phyloP scores from a whole-genome alignment of 345 rosid species.

The Melastoma malabathricum region DNA sequence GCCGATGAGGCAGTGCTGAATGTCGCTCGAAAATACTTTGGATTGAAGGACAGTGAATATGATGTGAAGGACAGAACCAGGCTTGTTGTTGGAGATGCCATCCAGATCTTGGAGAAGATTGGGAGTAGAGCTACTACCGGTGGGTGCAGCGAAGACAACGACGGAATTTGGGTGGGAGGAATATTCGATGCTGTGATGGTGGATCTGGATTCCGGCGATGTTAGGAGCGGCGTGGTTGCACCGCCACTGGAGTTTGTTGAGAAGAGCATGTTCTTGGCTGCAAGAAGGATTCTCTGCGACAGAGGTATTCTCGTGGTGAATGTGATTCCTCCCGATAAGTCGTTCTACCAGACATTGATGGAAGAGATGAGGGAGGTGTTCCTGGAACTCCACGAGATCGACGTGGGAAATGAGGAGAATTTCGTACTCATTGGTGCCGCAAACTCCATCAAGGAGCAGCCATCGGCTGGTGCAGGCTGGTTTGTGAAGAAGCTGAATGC shows the following conservation, averaged over 20 bases:
- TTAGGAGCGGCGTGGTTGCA: constrained; percentile 39
- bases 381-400: constrained; percentile 55
- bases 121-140: no score
- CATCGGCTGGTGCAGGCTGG: constrained; percentile 11
- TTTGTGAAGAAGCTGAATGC: constrained; percentile 23
- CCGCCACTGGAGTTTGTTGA: constrained; percentile 55
- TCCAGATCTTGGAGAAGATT: constrained; percentile 23
- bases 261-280: constrained; percentile 35
- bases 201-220: constrained; percentile 58
- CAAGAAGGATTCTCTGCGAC: constrained; percentile 32
- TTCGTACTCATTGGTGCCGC: constrained; percentile 42
- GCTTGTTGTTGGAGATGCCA: constrained; percentile 39
- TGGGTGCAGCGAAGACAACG: background rate
- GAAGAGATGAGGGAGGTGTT: constrained; percentile 27
- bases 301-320: constrained; percentile 51
- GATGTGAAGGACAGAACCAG: background rate
- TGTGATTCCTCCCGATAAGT: constrained; percentile 41
- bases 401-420: constrained; percentile 57
- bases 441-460: constrained; percentile 7
- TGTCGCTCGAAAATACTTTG: constrained; percentile 49
- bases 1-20: constrained; percentile 52
- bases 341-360: constrained; percentile 28
- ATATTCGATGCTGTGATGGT: constrained; percentile 70
- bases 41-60: constrained; percentile 33
- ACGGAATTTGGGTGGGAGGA: constrained; percentile 1